A percentile compares a stretch with the other conserved stretches of the same genome.
Conservation (phyloP, 768 basidiomycete genomes). For the Pleurotus ostreatus region DNA sequence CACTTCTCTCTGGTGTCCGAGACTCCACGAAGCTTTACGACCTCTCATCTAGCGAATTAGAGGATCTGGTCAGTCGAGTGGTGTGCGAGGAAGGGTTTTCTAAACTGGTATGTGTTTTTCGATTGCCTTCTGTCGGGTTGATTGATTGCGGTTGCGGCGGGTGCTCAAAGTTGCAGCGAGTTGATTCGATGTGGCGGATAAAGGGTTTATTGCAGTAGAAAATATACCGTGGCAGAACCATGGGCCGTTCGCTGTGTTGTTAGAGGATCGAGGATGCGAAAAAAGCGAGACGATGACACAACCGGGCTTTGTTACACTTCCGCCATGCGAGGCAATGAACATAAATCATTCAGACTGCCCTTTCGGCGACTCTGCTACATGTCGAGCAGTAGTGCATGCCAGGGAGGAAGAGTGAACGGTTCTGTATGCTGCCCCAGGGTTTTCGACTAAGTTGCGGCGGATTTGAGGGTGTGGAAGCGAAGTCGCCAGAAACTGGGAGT, state of each 20-base stretch:
- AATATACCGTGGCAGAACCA: too few species aligned
- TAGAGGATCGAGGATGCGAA: background rate
- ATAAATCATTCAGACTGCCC: background rate
- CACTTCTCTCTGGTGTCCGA: background rate
- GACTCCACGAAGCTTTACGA: slow-evolving; percentile 1
- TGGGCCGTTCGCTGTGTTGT: background rate
- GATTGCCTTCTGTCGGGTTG: background rate
- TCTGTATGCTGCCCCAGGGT: too few species aligned
- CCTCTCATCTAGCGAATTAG: slow-evolving; percentile 1
- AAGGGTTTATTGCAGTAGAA: background rate
- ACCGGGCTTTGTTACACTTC: background rate
- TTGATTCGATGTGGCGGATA: slow-evolving; percentile 4
- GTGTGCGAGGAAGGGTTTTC: slow-evolving; percentile 5
- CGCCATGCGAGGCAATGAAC: background rate
- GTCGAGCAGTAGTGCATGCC: too few species aligned
- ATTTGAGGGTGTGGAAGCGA: too few species aligned
- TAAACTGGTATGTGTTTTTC: background rate
- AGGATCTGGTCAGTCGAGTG: slow-evolving; percentile 3
- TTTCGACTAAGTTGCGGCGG: too few species aligned
- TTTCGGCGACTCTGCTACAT: background rate
- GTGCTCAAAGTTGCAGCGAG: background rate
- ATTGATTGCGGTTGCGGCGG: background rate
- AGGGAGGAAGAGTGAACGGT: too few species aligned
- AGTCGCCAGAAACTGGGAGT: too few species aligned
- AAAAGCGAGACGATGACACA: background rate